These are phyloP conservation scores for Mortierella sp. DNA, from an alignment of 371 early-diverging fungal genomes.

Conservation along the genomic window DNA sequence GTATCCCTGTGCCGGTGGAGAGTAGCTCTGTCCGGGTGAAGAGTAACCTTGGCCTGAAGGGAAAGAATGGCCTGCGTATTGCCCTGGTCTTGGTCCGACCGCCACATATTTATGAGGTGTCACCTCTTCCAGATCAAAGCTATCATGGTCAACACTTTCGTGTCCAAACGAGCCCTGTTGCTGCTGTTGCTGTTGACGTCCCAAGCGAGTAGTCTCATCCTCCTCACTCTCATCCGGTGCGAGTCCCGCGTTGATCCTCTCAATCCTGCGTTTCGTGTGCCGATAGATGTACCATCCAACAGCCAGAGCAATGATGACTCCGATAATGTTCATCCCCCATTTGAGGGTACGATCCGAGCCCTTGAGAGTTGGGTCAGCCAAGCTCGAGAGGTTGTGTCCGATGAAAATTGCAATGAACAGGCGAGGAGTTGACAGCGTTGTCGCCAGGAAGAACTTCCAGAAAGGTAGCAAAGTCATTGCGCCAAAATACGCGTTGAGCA, in stretches of 20 bases:
- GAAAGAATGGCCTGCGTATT: not conserved
- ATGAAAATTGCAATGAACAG: constrained; percentile 42
- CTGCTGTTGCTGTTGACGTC: constrained; percentile 7
- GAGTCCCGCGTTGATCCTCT: constrained; percentile 35
- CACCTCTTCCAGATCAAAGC: not conserved
- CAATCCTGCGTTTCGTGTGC: constrained; percentile 28
- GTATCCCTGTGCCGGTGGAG: not conserved
- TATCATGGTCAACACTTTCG: not conserved
- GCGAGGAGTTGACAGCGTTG: constrained; percentile 38
- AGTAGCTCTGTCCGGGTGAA: no score
- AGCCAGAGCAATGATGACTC: constrained; percentile 26
- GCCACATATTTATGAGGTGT: not conserved
- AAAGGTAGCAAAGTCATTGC: constrained; percentile 42
- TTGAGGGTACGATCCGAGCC: constrained; percentile 34
- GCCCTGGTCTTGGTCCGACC: not conserved
- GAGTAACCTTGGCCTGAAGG: no score
- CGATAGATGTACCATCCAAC: constrained; percentile 44
- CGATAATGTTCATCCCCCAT: constrained; percentile 28
- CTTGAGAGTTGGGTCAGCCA: constrained; percentile 26
- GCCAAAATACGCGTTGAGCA: constrained; percentile 47
- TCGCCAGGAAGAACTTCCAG: constrained; percentile 45
- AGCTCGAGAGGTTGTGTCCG: constrained; percentile 41
- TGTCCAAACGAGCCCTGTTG: not conserved
- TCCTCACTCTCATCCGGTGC: constrained; percentile 30
- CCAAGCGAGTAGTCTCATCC: not conserved